Conservation (phyloP, 768 basidiomycete genomes). For the Serendipita sp. region DNA sequence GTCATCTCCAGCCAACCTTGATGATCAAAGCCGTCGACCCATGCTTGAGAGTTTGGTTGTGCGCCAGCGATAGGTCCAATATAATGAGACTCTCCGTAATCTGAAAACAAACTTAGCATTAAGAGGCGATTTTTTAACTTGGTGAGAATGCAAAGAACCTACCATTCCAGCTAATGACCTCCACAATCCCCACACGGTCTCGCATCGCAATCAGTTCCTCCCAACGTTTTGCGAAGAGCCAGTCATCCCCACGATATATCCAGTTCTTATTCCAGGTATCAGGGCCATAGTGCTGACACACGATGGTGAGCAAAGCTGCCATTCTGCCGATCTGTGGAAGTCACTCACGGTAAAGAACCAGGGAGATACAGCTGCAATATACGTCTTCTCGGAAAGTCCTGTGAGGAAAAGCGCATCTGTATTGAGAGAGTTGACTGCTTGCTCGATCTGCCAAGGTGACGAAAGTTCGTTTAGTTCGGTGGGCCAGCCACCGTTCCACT, state of each 20-base stretch:
- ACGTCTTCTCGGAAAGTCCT: slow-evolving; percentile 18
- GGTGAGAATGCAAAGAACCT: neutral
- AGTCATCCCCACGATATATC: slow-evolving; percentile 51
- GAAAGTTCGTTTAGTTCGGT: slow-evolving; percentile 22
- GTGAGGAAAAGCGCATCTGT: slow-evolving; percentile 14
- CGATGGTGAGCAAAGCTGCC: too few species aligned
- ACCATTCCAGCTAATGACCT: slow-evolving; percentile 49
- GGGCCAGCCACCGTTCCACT: slow-evolving; percentile 80
- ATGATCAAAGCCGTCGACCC: slow-evolving; percentile 14
- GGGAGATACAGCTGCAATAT: slow-evolving; percentile 46
- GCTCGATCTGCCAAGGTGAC: slow-evolving; percentile 28
- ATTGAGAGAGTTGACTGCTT: slow-evolving; percentile 11
- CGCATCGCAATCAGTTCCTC: slow-evolving; percentile 44
- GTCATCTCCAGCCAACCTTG: slow-evolving; percentile 52
- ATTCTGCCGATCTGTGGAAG: neutral
- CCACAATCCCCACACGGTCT: slow-evolving; percentile 41
- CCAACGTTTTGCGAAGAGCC: slow-evolving; percentile 53
- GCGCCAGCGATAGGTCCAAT: slow-evolving; percentile 17
- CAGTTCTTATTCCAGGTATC: slow-evolving; percentile 58
- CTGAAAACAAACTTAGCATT: too few species aligned
- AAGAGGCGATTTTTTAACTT: too few species aligned
- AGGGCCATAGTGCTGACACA: slow-evolving; percentile 45
- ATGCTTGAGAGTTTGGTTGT: slow-evolving; percentile 22
- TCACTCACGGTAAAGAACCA: slow-evolving; percentile 52
- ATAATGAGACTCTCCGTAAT: slow-evolving; percentile 41